These are phyloP conservation scores for Dissophora globulifera DNA, from an alignment of 192 early-diverging fungal species.

Conservation along the genomic window DNA sequence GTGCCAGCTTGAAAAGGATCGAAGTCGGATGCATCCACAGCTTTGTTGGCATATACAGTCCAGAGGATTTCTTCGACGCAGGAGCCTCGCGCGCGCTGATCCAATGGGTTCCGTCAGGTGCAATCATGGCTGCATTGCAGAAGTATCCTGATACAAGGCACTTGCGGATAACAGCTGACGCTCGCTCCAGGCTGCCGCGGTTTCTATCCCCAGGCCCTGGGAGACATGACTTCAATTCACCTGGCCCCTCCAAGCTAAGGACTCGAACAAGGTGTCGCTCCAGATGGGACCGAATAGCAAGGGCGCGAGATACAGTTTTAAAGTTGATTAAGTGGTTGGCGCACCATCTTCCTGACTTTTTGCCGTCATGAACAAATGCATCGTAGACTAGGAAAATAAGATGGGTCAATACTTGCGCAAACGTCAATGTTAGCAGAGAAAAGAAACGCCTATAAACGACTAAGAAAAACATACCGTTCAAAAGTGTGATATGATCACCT, in stretches of 20 bases:
- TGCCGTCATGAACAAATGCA: slow-evolving; percentile 67
- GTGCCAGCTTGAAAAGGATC: slow-evolving; percentile 88
- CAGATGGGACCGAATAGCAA: slow-evolving; percentile 90
- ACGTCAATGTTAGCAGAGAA: too few relatives aligned
- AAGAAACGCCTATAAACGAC: too few relatives aligned
- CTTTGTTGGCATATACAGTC: slow-evolving; percentile 6
- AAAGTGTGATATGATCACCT: slow-evolving; percentile 71
- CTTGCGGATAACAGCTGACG: slow-evolving; percentile 59
- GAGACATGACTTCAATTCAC: slow-evolving; percentile 51
- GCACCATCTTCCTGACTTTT: slow-evolving; percentile 83
- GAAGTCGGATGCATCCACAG: slow-evolving; percentile 88
- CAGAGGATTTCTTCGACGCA: neutral
- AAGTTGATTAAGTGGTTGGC: slow-evolving; percentile 81
- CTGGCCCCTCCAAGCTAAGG: slow-evolving; percentile 38
- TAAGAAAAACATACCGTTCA: slow-evolving; percentile 54
- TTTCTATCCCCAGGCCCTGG: slow-evolving; percentile 43
- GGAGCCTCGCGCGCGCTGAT: slow-evolving; percentile 66
- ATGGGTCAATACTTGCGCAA: too few relatives aligned
- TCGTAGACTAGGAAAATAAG: slow-evolving; percentile 76
- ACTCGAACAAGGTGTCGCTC: slow-evolving; percentile 69
- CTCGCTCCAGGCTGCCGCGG: slow-evolving; percentile 4
- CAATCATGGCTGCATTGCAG: slow-evolving; percentile 75
- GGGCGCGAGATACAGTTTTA: slow-evolving; percentile 82
- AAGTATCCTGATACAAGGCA: slow-evolving; percentile 82
- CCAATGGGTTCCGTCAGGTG: slow-evolving; percentile 72